Percentiles rank a stretch among this genome's conserved stretches.
These are phyloP conservation scores for Salicornia ramosissima DNA, from an alignment of 148 eudicot genomes.

Conservation along the genomic window DNA sequence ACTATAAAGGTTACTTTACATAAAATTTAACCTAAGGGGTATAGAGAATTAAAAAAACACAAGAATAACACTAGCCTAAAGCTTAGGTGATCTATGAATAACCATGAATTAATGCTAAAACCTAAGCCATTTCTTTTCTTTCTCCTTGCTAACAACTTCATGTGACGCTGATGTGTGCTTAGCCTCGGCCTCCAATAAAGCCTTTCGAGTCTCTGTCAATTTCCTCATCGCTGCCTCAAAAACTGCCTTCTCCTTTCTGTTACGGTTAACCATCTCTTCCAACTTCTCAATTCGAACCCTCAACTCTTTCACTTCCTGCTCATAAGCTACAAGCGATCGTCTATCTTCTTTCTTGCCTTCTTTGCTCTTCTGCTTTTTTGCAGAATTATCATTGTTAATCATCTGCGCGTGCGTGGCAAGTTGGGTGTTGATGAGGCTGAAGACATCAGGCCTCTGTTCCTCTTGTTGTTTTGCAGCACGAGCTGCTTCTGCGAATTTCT, in stretches of 20 bases:
- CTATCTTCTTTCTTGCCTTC: slow-evolving; percentile 70
- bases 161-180: slow-evolving; percentile 73
- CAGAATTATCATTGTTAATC: slow-evolving; percentile 33
- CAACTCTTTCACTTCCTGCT: slow-evolving; percentile 76
- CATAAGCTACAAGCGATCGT: slow-evolving; percentile 64
- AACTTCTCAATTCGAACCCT: slow-evolving; percentile 51
- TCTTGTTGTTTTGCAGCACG: slow-evolving; percentile 58
- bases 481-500: slow-evolving; percentile 69
- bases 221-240: slow-evolving; percentile 85
- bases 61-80: no score
- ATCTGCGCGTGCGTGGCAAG: slow-evolving; percentile 55
- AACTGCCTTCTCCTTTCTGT: slow-evolving; percentile 75
- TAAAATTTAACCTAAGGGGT: no score
- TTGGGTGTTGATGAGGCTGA: slow-evolving; percentile 79
- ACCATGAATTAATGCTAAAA: slow-evolving; percentile 33
- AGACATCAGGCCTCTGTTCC: slow-evolving; percentile 67
- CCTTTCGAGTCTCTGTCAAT: slow-evolving; percentile 60
- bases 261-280: slow-evolving; percentile 80
- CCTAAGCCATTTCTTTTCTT: slow-evolving; percentile 89
- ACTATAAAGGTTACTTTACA: no score
- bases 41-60: no score
- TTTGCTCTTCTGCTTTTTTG: slow-evolving; percentile 40
- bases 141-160: slow-evolving; percentile 69
- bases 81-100: not conserved
- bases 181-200: slow-evolving; percentile 57